phyloP scores from a whole-genome alignment of 1,284 basidiomycete genomes.

The Sanghuangporus sanghuang region DNA sequence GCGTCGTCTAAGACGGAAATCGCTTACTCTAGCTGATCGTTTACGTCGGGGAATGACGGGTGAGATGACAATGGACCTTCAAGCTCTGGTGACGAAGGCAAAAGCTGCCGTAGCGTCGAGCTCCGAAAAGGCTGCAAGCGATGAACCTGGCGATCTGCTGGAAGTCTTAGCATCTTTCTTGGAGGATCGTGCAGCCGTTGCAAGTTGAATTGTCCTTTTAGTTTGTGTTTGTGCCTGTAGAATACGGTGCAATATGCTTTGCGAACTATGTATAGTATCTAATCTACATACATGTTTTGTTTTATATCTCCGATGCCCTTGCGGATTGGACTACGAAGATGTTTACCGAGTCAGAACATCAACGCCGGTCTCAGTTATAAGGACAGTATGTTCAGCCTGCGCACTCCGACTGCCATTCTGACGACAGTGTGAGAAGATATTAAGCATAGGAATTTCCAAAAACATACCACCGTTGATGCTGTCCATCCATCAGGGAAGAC shows the following conservation, averaged over 20 bases:
- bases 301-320: not conserved
- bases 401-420: conserved; percentile 73
- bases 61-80: conserved; percentile 72
- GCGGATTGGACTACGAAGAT: not conserved
- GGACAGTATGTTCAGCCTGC: conserved; percentile 83
- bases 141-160: conserved; percentile 44
- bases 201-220: conserved; percentile 8
- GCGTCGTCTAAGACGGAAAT: conserved; percentile 33
- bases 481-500: conserved; percentile 90
- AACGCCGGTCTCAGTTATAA: conserved; percentile 71
- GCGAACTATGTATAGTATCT: conserved; percentile 12
- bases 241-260: not conserved
- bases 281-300: not conserved
- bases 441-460: not conserved
- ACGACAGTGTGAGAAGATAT: not conserved
- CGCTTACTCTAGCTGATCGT: conserved; percentile 55
- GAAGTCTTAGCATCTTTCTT: conserved; percentile 58
- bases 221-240: not conserved
- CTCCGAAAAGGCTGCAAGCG: conserved; percentile 4
- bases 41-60: conserved; percentile 68
- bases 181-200: conserved; percentile 37
- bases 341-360: conserved; percentile 52
- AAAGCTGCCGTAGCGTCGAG: conserved; percentile 50
- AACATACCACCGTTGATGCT: conserved; percentile 65
- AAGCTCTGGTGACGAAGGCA: conserved; percentile 59